Evolutionary conservation across 371 early-diverging fungal species (phyloP), one percentile per base, ranked within the genome.

Genomic region (Mucor piriformis): DNA sequence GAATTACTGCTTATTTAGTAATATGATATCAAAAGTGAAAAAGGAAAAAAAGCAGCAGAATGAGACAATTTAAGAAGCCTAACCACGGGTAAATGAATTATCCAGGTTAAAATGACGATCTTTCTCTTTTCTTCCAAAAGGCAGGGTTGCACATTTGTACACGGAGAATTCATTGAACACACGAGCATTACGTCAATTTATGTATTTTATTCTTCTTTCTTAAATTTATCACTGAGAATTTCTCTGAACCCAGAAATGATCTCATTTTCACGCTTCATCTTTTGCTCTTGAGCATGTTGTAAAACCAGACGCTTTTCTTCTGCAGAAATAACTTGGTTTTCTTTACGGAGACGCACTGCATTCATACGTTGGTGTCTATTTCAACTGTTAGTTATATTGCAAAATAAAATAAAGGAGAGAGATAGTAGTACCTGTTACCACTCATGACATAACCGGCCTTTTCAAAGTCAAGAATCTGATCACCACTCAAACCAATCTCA

Each of bases 401-500:
- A n/a, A n/a, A n/a, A n/a, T n/a, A n/a, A n/a, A n/a, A n/a, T n/a
- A n/a, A n/a, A n/a, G n/a, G n/a, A n/a, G n/a, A n/a, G n/a, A n/a
- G n/a, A n/a, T n/a, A 33, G 0, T 35, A 64, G 56, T 82, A 83
- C 85, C 97, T 83, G 67, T 88, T 92, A 33, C 98, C 98, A 60
- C 91, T 90, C 98, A 97, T 97, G 15, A 96, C 98, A 73, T 85
- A 97, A 20, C 98, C 98, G 0, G 87, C 89, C n/a, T 71, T 70
- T 72, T 97, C 97, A 71, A 82, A 94, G 13, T 83, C 72, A 57
- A 87, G 84, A 69, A 97, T 97, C 71, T 94, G 82, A 23, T 90
- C 82, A 47, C 90, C 86, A 53, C 87, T 87, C 16, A 96, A 71
- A 40, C 96, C 96, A 72, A 97, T 95, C 80, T 97, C 97, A 82